Base-by-base conservation (phyloP, 805 yeast genomes). In the Candida wancherniae region DNA sequence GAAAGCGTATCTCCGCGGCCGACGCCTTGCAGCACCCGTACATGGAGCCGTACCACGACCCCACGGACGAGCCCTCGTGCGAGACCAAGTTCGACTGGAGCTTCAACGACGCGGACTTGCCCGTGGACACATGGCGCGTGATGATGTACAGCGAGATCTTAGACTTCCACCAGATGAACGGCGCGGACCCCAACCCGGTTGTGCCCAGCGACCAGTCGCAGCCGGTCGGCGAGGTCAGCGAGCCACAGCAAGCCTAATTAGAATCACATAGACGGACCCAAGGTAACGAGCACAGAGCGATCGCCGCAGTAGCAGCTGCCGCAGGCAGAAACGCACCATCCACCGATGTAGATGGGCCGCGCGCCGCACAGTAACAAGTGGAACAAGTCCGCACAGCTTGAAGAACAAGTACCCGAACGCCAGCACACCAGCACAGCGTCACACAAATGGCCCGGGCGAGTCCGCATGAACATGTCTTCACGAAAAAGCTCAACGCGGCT, bases 71-170 rank as follows among this genome's bases (percentile, higher is more conserved):
- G 62, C 98, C 99, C 1, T 82, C 75, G 4, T 95, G 97, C 18
- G 85, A 79, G 28, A 84, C 82, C 45, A 83, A 82, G 55, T 92
- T 92, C 51, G 98, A 92, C 61, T 92, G 99, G 99, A 80, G 92
- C 50, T 90, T 90, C 60, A 90, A 92, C 57, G 97, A 94, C 48
- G 97, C 96, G 0, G 98, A 90, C 59, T 71, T 90, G 48, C 97
- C 97, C 3, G 92, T 92, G 11, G 97, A 92, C 52, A 86, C 96
- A 9, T 90, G 98, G 98, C 79, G 95, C 64, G 95, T 87, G 12
- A 90, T 92, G 97, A 90, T 92, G 95, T 92, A 92, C 63, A 82
- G 94, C 31, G 98, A 90, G 62, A 92, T 90, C 40, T 69, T 92
- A 45, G 97, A 90, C 57, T 90, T 87, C 73, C 97, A 90, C 60